A percentile compares a stretch with the other conserved stretches of the same genome.
These are phyloP conservation scores for Fusarium sp. DNA, from an alignment of 2,329 filamentous ascomycete species.

Conservation along the genomic window DNA sequence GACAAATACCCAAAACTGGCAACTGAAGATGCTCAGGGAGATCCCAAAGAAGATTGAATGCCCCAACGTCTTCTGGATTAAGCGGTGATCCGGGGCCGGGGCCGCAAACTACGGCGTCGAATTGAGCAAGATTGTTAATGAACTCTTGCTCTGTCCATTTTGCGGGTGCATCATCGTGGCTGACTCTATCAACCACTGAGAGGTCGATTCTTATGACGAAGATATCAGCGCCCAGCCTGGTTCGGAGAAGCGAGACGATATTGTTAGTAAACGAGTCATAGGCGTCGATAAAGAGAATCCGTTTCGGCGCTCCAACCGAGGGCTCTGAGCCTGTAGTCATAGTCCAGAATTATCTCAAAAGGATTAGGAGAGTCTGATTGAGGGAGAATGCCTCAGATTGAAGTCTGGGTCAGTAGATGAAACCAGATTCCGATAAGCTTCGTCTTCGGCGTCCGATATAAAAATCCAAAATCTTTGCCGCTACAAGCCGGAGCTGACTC, in stretches of 20 bases:
- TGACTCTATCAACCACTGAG: slow-evolving; percentile 58
- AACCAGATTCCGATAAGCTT: slow-evolving; percentile 12
- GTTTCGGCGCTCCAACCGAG: slow-evolving; percentile 37
- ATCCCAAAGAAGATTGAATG: slow-evolving; percentile 81
- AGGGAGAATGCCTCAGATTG: not conserved
- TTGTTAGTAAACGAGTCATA: slow-evolving; percentile 98
- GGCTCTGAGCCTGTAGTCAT: slow-evolving; percentile 38
- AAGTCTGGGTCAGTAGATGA: not conserved
- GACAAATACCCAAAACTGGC: slow-evolving; percentile 87
- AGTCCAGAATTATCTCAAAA: not conserved
- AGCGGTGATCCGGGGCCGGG: slow-evolving; percentile 88
- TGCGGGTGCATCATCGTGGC: not conserved
- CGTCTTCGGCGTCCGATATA: slow-evolving; percentile 4
- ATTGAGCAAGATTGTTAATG: slow-evolving; percentile 58
- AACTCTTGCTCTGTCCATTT: slow-evolving; percentile 57
- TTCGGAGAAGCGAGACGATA: slow-evolving; percentile 83
- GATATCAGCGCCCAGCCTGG: slow-evolving; percentile 71
- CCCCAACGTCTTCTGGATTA: slow-evolving; percentile 78
- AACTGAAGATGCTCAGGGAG: slow-evolving; percentile 67
- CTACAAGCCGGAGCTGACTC: slow-evolving; percentile 42
- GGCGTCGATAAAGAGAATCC: slow-evolving; percentile 90
- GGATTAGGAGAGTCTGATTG: not conserved
- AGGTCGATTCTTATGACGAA: slow-evolving; percentile 53
- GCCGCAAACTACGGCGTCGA: slow-evolving; percentile 88
- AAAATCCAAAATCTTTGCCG: slow-evolving; percentile 39